Base-by-base conservation (phyloP, 2,329 filamentous ascomycete species). In the Penicillium sp. region DNA sequence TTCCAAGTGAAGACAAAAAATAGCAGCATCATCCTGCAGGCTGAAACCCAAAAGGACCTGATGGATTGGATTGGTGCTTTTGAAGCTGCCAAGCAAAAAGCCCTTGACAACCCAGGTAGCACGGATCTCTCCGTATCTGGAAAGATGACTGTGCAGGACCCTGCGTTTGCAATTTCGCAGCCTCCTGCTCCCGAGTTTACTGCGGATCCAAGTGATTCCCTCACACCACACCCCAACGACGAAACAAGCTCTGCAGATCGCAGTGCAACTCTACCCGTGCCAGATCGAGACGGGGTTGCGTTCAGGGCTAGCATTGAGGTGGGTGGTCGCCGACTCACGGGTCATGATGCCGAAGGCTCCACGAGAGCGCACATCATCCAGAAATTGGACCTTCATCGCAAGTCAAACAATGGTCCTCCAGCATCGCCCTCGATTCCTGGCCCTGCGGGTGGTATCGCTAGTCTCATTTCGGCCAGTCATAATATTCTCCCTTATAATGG, bases 1-100 rank as follows among this genome's bases (percentile, higher is more conserved):
- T 97, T 99, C 68, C 95, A 99, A 75, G 90, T 99, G 68, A 99
- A 98, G 80, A 99, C 95, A 2, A 99, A 97, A 75, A 96, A 91
- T 68, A 90, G 90, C 61, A 95, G 88, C 49, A 87, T 96, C 61
- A 79, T 97, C 57, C 81, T 99, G 3, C 95, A 99, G 76, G 90
- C 93, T 5, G 95, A 99, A 72, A 96, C 91, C 0, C 95, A 99
- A 72, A 81, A 80, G 49, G 91, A 98, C 70, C 83, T 99, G n/a
- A 92, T 90, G 57, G 90, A 96, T 67, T 99, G 95, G 95, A 86
- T 99, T 54, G 86, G 90, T 62, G 88, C 93, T 0, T 97, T 99
- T 66, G 93, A 99, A 65, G 86, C 93, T 16, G 93, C 93, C 52
- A 99, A 99, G 77, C 91, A 93, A 65, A 91, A 89, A 70, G 93